Evolutionary conservation across 441 rosid genomes (phyloP).

Genomic region (Jatropha multifida): DNA sequence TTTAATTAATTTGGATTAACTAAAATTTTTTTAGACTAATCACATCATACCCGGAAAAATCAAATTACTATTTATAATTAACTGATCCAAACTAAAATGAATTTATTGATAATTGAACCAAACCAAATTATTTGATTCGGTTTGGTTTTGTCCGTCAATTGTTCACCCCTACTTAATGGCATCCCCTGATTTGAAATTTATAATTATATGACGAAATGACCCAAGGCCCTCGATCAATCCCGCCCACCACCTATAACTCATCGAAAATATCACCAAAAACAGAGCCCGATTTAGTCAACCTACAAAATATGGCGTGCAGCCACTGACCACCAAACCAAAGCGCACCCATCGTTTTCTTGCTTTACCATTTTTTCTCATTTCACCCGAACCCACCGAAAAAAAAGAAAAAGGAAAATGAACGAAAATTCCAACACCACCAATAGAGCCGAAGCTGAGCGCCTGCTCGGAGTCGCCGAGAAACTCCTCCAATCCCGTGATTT

Average conservation of each 20-base stretch:
- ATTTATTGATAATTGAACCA: no score
- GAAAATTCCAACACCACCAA: constrained; percentile 29
- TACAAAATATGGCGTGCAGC: constrained; percentile 7
- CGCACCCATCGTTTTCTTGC: constrained; percentile 4
- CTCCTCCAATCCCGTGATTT: constrained; percentile 70
- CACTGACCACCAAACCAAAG: not conserved
- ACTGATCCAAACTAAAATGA: no score
- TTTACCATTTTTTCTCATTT: not conserved
- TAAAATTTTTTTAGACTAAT: no score
- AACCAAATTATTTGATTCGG: no score
- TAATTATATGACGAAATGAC: not conserved
- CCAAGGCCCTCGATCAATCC: not conserved
- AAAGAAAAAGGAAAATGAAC: constrained; percentile 36
- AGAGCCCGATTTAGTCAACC: not conserved
- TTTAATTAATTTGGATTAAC: no score
- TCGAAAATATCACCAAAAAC: not conserved
- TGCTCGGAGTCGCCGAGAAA: constrained; percentile 84
- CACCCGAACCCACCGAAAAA: not conserved
- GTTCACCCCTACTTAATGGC: no score
- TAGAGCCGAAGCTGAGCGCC: constrained; percentile 73
- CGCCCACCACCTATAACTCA: not conserved
- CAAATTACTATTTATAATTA: no score
- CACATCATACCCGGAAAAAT: no score
- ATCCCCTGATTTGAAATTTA: no score
- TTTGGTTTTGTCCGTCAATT: no score